Percentiles rank a stretch among this genome's conserved stretches.
Evolutionary conservation across 495 filamentous ascomycete species (phyloP).

Genomic region (Evansstolkia leycettana): DNA sequence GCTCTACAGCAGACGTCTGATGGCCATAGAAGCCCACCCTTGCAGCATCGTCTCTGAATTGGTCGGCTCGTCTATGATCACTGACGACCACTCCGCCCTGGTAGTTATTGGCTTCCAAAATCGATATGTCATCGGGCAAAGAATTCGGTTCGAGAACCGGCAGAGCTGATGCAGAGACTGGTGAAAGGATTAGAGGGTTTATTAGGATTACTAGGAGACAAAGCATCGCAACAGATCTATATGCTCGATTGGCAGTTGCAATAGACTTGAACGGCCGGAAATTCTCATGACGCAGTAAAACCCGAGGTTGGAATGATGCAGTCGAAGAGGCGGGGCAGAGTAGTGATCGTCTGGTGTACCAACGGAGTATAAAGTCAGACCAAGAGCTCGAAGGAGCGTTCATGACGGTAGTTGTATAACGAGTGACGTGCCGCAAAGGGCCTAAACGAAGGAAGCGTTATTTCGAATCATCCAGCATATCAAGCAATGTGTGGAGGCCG

Average conservation of each 20-base stretch:
- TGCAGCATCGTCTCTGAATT: too few species aligned
- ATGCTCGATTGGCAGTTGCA: neutral
- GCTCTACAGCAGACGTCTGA: neutral
- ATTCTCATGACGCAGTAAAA: neutral
- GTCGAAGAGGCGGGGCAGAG: neutral
- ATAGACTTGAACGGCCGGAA: neutral
- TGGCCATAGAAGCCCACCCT: too few species aligned
- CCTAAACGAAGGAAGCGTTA: neutral
- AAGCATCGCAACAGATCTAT: neutral
- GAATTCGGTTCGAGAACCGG: neutral
- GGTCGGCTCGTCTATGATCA: too few species aligned
- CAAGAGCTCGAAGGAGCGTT: neutral
- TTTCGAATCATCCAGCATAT: neutral
- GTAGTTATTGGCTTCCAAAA: too few species aligned
- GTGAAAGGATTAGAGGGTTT: neutral
- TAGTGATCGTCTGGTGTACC: neutral
- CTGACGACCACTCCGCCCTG: too few species aligned
- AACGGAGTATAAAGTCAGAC: neutral
- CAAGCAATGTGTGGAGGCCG: neutral
- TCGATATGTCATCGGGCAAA: too few species aligned
- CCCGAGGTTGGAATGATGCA: neutral
- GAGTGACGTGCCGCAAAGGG: neutral
- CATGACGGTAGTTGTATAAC: neutral
- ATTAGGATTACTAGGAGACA: neutral
- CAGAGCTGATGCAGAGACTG: neutral